Evolutionary conservation across 305 asterid genomes (phyloP).

Genomic region (Andrographis paniculata): DNA sequence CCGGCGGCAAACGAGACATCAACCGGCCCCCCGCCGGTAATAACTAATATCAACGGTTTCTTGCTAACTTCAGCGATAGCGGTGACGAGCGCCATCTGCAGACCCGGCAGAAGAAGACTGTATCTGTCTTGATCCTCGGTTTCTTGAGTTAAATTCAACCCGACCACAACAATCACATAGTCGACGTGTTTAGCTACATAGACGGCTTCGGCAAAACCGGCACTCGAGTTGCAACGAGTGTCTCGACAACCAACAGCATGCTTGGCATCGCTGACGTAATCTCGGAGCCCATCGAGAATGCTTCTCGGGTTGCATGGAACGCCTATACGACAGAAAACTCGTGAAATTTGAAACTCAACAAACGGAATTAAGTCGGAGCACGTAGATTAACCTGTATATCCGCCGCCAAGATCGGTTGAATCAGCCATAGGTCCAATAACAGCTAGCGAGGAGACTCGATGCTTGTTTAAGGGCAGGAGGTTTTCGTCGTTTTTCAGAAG

Average conservation of each 20-base stretch:
- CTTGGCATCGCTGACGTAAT: slow-evolving; percentile 32
- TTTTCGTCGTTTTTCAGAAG: slow-evolving; percentile 69
- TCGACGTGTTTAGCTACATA: slow-evolving; percentile 55
- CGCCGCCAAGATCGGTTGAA: slow-evolving; percentile 64
- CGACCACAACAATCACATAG: slow-evolving; percentile 60
- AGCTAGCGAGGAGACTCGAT: slow-evolving; percentile 50
- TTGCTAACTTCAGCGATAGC: slow-evolving; percentile 53
- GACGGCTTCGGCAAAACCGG: slow-evolving; percentile 47
- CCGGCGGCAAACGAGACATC: slow-evolving; percentile 65
- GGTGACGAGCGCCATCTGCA: slow-evolving; percentile 50
- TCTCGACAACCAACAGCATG: slow-evolving; percentile 68
- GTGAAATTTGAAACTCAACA: slow-evolving; percentile 21
- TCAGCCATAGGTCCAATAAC: slow-evolving; percentile 78
- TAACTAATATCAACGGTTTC: slow-evolving; percentile 68
- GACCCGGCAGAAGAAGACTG: slow-evolving; percentile 87
- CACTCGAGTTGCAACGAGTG: slow-evolving; percentile 55
- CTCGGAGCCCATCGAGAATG: slow-evolving; percentile 46
- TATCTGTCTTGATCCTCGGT: slow-evolving; percentile 80
- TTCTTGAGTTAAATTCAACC: slow-evolving; percentile 84
- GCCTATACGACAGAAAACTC: slow-evolving; percentile 31
- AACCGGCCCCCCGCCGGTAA: slow-evolving; percentile 86
- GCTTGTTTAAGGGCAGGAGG: slow-evolving; percentile 53
- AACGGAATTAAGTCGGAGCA: no score
- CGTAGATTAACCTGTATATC: slow-evolving; percentile 89
- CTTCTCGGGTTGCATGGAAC: slow-evolving; percentile 67